Percentiles rank a stretch among this genome's conserved stretches.
phyloP scores from a whole-genome alignment of 2,329 filamentous ascomycete species.

The Magnaporthiopsis rhizophila region DNA sequence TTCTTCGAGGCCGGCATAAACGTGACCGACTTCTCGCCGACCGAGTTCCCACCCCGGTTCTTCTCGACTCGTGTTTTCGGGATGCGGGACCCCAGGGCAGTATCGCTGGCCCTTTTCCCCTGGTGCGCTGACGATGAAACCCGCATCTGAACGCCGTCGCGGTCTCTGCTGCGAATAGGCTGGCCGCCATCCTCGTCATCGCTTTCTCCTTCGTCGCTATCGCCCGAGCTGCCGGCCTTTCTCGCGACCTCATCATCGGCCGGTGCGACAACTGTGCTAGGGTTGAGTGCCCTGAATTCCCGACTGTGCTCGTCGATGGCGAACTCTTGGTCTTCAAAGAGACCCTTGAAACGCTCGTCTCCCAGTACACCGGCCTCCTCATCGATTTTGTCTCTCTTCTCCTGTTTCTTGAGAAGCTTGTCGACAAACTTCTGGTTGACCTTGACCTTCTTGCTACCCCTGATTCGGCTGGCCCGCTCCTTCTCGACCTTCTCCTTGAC shows the following conservation, averaged over 20 bases:
- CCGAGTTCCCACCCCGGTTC: slow-evolving; percentile 37
- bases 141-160: slow-evolving; percentile 49
- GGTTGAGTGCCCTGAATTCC: slow-evolving; percentile 85
- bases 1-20: slow-evolving; percentile 57
- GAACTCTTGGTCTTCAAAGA: slow-evolving; percentile 94
- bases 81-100: slow-evolving; percentile 46
- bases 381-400: slow-evolving; percentile 50
- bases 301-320: slow-evolving; percentile 80
- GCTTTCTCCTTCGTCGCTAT: slow-evolving; percentile 31
- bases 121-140: slow-evolving; percentile 62
- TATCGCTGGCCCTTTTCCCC: slow-evolving; percentile 46
- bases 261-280: slow-evolving; percentile 58
- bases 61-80: slow-evolving; percentile 42
- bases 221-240: slow-evolving; percentile 25
- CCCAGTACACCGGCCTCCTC: slow-evolving; percentile 60
- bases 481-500: slow-evolving; percentile 95
- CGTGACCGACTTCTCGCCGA: slow-evolving; percentile 61
- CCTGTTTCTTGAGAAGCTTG: slow-evolving; percentile 59
- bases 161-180: slow-evolving; percentile 17
- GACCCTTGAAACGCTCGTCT: slow-evolving; percentile 76
- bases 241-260: slow-evolving; percentile 25
- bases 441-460: slow-evolving; percentile 94
- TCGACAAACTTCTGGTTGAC: slow-evolving; percentile 81
- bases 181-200: slow-evolving; percentile 28
- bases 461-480: slow-evolving; percentile 88